phyloP scores from a whole-genome alignment of 495 filamentous ascomycete species.

The Podospora australis region DNA sequence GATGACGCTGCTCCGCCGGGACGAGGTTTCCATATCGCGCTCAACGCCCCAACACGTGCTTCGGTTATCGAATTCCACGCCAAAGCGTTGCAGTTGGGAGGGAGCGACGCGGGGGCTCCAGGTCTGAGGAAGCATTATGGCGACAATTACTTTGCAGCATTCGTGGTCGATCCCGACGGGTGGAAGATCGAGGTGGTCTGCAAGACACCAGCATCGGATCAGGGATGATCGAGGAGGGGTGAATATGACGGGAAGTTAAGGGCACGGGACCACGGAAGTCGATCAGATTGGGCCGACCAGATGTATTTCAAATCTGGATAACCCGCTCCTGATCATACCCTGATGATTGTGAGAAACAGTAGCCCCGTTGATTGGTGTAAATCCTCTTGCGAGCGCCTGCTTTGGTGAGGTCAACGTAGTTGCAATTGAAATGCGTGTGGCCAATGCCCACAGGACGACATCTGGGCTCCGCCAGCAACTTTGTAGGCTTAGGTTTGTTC shows the following conservation, averaged over 20 bases:
- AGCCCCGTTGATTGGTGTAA: conserved; percentile 29
- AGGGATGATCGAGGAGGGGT: no score
- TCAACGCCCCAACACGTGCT: conserved; percentile 27
- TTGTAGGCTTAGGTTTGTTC: conserved; percentile 32
- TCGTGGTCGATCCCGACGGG: conserved; percentile 36
- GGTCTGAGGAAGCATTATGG: conserved; percentile 32
- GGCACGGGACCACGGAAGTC: no score
- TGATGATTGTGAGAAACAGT: not conserved
- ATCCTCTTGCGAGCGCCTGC: conserved; percentile 10
- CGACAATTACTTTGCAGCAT: conserved; percentile 35
- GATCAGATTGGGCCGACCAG: no score
- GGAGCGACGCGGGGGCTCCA: conserved; percentile 29
- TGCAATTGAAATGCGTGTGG: conserved; percentile 45
- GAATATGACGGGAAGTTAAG: no score
- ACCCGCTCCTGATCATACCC: not conserved
- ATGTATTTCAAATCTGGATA: not conserved
- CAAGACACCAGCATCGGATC: no score
- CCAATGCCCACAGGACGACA: conserved; percentile 50
- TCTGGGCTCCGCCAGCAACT: conserved; percentile 37
- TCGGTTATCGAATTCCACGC: conserved; percentile 35
- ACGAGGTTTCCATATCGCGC: conserved; percentile 29
- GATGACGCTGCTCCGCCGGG: conserved; percentile 17
- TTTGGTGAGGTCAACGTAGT: conserved; percentile 9
- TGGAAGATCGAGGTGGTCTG: conserved; percentile 37
- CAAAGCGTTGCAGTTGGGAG: conserved; percentile 29